These are phyloP conservation scores for Colletotrichum tamarilloi DNA, from an alignment of 2,329 filamentous ascomycete genomes.

Conservation along the genomic window DNA sequence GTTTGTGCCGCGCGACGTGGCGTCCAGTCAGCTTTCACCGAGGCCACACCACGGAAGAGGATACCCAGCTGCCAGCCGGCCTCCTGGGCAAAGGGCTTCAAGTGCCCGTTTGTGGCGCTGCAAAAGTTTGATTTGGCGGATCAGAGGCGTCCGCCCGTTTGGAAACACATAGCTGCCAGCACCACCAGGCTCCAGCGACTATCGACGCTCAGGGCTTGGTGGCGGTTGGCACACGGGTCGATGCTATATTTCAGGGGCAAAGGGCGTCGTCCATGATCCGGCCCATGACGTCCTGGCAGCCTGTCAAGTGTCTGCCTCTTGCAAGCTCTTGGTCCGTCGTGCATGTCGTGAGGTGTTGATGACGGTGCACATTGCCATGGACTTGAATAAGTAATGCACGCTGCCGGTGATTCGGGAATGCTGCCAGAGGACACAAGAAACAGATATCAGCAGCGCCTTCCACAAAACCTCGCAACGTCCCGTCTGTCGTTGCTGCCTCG, in stretches of 20 bases:
- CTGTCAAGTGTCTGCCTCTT: conserved; percentile 5
- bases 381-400: neutral
- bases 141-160: conserved; percentile 14
- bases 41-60: neutral
- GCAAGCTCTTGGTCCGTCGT: neutral
- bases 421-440: neutral
- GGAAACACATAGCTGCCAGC: neutral
- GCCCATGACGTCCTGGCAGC: conserved; percentile 9
- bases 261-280: neutral
- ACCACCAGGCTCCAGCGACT: neutral
- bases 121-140: conserved; percentile 1
- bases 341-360: neutral
- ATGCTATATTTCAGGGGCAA: conserved; percentile 18
- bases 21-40: conserved; percentile 28
- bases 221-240: neutral
- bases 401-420: neutral
- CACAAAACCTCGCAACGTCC: neutral
- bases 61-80: neutral
- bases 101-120: conserved; percentile 30
- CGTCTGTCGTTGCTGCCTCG: neutral
- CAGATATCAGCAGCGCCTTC: neutral
- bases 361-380: neutral
- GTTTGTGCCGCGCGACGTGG: conserved; percentile 25
- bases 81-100: neutral
- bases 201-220: conserved; percentile 11